These are phyloP conservation scores for Carallia pectinifolia DNA, from an alignment of 345 rosid genomes.

Conservation along the genomic window DNA sequence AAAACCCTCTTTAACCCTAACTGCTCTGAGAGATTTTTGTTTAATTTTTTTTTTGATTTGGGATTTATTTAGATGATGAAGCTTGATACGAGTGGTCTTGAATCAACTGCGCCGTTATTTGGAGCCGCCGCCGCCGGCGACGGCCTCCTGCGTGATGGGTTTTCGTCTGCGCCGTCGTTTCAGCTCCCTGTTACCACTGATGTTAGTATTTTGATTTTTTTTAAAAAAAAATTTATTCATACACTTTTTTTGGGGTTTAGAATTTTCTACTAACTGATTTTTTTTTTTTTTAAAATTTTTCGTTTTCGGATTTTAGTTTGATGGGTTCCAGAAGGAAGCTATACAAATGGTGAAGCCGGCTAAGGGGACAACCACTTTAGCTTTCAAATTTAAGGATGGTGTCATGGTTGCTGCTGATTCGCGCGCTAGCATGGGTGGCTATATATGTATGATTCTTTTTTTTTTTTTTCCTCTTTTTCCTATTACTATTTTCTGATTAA, in stretches of 20 bases:
- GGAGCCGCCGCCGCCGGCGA: conserved; percentile 17
- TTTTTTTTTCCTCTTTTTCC: not conserved
- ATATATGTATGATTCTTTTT: conserved; percentile 61
- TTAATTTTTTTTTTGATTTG: not conserved
- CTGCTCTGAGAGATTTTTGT: too few species aligned
- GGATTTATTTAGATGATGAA: conserved; percentile 50
- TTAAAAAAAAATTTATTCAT: not conserved
- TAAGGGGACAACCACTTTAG: conserved; percentile 94
- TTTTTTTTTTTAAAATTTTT: not conserved
- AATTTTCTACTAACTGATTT: conserved; percentile 11
- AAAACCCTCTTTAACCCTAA: too few species aligned
- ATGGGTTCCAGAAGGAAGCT: conserved; percentile 84
- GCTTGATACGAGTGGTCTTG: conserved; percentile 81
- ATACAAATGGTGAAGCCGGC: conserved; percentile 93
- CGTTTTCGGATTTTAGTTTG: conserved; percentile 50
- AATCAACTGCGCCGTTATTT: conserved; percentile 41
- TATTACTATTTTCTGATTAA: not conserved
- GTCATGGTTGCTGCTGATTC: conserved; percentile 99
- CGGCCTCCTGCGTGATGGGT: conserved; percentile 38
- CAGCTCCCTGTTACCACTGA: conserved; percentile 63
- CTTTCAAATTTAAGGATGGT: conserved; percentile 90
- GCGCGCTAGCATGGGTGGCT: conserved; percentile 99
- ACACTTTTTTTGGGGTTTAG: not conserved
- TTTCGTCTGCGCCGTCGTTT: conserved; percentile 56
- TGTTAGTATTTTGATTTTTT: conserved; percentile 44